Base-by-base conservation (phyloP, 2,329 filamentous ascomycete species). In the Biscogniauxia mediterranea region DNA sequence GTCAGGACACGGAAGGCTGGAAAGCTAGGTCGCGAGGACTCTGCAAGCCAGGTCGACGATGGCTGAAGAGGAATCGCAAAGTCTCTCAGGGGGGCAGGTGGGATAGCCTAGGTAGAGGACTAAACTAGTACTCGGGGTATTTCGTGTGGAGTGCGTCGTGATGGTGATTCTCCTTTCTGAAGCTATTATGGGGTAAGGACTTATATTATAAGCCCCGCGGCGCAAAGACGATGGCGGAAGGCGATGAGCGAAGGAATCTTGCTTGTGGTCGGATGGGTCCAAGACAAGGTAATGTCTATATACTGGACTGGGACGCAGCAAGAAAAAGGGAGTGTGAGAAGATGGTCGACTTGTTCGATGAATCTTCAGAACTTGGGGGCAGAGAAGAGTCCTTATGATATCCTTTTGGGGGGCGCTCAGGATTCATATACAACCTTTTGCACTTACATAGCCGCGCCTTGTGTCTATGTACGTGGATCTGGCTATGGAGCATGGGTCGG, bases 371-470 rank as follows among this genome's bases (percentile, higher is more conserved):
- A 46, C 38, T 46, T 46, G 38, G 38, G 38, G 38, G 38, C 38
- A 46, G 38, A 46, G 17, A 46, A 11, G 15, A 17, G 13, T n/a
- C 38, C 17, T 46, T 46, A 46, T 46, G 38, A n/a, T 46, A n/a
- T 46, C 38, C 38, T 46, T n/a, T 46, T 38, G 8, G 38, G 38
- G 38, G 38, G 38, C 38, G 38, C 38, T 46, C 38, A 17, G 38
- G 38, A 46, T 46, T 46, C 38, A 46, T 46, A 46, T 46, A 55
- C 21, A 55, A 11, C 7, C 26, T 32, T 13, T 32, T 13, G 13
- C 38, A 55, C 53, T 38, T 56, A 56, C 55, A 55, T 55, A 55
- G 53, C 53, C 53, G 53, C 53, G 53, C 25, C 53, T 55, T 38
- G 26, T 19, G 19, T 9, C 26, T 50, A 50, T 50, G 50, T 51